Percentiles rank a stretch among this genome's conserved stretches.
Conservation (phyloP, 2,329 filamentous ascomycete species). For the Monilinia vaccinii-corymbosi region DNA sequence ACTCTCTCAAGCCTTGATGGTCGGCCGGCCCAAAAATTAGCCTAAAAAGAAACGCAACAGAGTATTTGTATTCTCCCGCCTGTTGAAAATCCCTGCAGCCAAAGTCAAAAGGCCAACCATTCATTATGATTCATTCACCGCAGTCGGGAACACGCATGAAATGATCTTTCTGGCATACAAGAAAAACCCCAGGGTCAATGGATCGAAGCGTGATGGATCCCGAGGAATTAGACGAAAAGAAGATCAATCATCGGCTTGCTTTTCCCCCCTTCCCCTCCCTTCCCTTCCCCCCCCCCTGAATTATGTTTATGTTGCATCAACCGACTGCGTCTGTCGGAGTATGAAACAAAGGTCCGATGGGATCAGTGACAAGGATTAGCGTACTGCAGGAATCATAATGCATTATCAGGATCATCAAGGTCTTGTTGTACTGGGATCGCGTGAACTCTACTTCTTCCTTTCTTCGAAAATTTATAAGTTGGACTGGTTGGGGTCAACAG, state of each 20-base stretch:
- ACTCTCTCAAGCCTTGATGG: constrained; percentile 1
- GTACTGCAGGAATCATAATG: constrained; percentile 16
- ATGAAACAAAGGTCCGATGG: constrained; percentile 27
- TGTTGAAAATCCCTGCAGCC: neutral
- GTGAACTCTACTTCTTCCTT: neutral
- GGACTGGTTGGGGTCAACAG: neutral
- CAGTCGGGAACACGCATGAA: constrained; percentile 1
- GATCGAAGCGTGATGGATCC: constrained; percentile 11
- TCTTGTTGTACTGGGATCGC: neutral
- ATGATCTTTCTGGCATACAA: neutral
- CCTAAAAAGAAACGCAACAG: constrained; percentile 1
- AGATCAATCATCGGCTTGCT: constrained; percentile 1
- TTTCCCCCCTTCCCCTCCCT: constrained; percentile 9
- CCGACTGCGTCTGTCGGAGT: constrained; percentile 20
- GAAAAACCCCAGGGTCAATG: neutral
- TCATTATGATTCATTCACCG: neutral
- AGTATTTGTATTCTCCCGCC: neutral
- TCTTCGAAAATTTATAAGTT: neutral
- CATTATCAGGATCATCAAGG: constrained; percentile 8
- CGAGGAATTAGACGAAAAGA: constrained; percentile 16
- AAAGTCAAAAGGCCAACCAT: neutral
- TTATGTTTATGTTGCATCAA: neutral
- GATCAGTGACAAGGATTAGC: constrained; percentile 19
- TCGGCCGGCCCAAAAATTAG: neutral
- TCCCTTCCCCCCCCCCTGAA: neutral